Base-by-base conservation (phyloP, 2,329 filamentous ascomycete species). In the Paraphoma chrysanthemicola region DNA sequence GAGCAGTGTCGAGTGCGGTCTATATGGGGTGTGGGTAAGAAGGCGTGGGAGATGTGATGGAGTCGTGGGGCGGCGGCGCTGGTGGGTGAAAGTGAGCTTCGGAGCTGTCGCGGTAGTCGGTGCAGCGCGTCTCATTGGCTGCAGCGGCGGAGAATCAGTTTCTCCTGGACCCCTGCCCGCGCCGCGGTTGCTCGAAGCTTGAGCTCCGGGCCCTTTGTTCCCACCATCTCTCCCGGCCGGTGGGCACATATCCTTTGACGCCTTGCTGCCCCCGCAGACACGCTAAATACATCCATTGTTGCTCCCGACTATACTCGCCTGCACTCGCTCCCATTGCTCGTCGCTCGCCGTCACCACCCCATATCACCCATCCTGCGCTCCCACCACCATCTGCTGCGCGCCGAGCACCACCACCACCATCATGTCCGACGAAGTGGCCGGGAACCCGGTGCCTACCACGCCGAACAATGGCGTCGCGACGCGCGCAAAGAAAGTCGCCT, bases 401-500 rank as follows among this genome's bases (percentile, higher is more conserved):
- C 23, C 23, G 23, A 23, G 23, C 23, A 23, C 23, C 23, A 23
- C 23, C 23, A 23, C 23, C 23, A 23, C 23, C 23, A 23, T 23
- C 23, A 23, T 23, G 23, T 23, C 23, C 23, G 23, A 23, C 23
- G 23, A 23, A 23, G 5, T 5, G 23, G 23, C 23, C 23, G 23
- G 23, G 23, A 23, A 23, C 23, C 23, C 23, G 23, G 23, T 23
- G 23, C 16, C 29, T 38, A n/a, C 41, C 18, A 31, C n/a, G 41
- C 41, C 54, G 50, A 67, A 68, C 47, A 65, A 70, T 51, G 72
- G 73, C 57, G 66, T 63, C 23, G 58, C 66, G 3, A 65, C 68
- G 29, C 62, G 59, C 47, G 63, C 70, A 6, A 96, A 95, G 80
- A 92, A 94, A 74, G 92, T 98, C 56, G 94, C 94, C 53, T 98